These are phyloP conservation scores for bread wheat (Triticum aestivum) DNA, from an alignment of 176 grass and related monocot genomes.

Conservation along the genomic window DNA sequence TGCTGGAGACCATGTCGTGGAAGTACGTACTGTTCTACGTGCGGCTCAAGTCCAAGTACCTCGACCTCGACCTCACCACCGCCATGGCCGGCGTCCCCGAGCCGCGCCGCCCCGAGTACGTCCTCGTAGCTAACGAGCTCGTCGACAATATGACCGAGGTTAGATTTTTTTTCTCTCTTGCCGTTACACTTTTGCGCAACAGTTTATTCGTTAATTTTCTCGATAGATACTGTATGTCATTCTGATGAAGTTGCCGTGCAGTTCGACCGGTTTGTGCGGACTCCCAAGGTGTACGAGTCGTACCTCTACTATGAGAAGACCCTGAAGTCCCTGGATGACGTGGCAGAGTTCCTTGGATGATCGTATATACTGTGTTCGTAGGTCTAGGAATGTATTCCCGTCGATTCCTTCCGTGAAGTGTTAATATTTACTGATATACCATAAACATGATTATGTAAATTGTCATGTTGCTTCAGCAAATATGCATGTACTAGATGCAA, in stretches of 20 bases:
- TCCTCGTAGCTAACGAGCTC: constrained; percentile 78
- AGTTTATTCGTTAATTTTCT: not conserved
- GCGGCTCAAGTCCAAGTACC: constrained; percentile 76
- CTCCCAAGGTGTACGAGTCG: constrained; percentile 87
- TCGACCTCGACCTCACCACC: constrained; percentile 81
- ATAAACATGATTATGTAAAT: not conserved
- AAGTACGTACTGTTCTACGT: constrained; percentile 89
- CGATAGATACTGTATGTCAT: not conserved
- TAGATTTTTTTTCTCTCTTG: not conserved
- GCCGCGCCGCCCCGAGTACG: constrained; percentile 56
- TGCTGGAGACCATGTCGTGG: constrained; percentile 98
- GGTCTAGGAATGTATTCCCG: not conserved
- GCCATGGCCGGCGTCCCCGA: constrained; percentile 64
- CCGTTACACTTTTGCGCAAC: not conserved
- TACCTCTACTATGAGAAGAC: constrained; percentile 95
- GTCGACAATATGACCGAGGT: constrained; percentile 89
- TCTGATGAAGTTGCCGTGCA: constrained; percentile 6
- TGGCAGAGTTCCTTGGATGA: constrained; percentile 63
- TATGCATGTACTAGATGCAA: not conserved
- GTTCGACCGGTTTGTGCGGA: constrained; percentile 72
- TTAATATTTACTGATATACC: not conserved
- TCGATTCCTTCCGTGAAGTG: not conserved
- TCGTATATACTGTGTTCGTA: not conserved
- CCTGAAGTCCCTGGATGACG: constrained; percentile 81
- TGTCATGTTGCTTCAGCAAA: not conserved